Evolutionary conservation across 805 yeast genomes (phyloP).

Genomic region (Ogataea methanolica): DNA sequence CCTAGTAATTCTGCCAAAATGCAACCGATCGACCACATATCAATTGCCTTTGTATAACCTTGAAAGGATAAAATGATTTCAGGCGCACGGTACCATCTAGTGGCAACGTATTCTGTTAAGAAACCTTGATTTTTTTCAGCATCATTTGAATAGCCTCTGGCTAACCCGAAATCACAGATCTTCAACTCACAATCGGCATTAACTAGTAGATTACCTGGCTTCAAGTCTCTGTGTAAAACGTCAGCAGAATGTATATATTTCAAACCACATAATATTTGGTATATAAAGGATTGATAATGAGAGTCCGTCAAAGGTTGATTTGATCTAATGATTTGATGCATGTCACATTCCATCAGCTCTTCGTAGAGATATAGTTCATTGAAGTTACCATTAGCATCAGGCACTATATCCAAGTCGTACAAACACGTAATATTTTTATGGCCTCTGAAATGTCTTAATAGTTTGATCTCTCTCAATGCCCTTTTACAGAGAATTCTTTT

Average conservation of each 20-base stretch:
- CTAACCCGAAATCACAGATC: conserved; percentile 94
- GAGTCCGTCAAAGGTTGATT: conserved; percentile 92
- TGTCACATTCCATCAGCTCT: conserved; percentile 97
- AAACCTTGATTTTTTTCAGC: conserved; percentile 89
- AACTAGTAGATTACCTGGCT: conserved; percentile 89
- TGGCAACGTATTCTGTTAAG: conserved; percentile 95
- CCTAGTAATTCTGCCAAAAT: conserved; percentile 91
- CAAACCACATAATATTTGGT: conserved; percentile 88
- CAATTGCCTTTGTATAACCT: conserved; percentile 93
- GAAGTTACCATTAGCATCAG: conserved; percentile 62
- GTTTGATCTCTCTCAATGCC: conserved; percentile 84
- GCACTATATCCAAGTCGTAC: conserved; percentile 90
- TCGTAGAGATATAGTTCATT: conserved; percentile 92
- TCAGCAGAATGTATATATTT: conserved; percentile 95
- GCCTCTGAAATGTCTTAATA: conserved; percentile 88
- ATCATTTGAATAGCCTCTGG: conserved; percentile 81
- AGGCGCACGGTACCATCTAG: conserved; percentile 98
- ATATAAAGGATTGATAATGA: conserved; percentile 89
- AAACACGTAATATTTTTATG: conserved; percentile 95
- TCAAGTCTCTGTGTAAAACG: conserved; percentile 89
- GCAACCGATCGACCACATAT: conserved; percentile 98
- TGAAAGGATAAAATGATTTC: conserved; percentile 95
- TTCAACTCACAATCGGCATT: conserved; percentile 96
- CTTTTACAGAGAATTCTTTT: conserved; percentile 89
- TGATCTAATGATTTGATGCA: conserved; percentile 94